Evolutionary conservation across 2,329 filamentous ascomycete species (phyloP).

Genomic region (Diaporthe sp.): DNA sequence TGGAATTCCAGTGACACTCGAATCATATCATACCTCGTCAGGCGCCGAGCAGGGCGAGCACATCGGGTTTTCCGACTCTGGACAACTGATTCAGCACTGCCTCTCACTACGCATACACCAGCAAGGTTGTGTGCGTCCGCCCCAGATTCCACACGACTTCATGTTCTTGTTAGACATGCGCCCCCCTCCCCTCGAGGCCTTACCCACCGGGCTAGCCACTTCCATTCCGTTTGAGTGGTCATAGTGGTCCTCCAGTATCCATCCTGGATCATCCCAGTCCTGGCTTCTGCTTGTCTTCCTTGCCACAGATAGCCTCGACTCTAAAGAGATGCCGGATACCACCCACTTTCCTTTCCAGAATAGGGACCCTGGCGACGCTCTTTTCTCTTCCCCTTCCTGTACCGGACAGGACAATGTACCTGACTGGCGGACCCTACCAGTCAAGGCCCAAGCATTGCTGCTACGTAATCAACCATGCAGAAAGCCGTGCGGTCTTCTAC

Average conservation of each 20-base stretch:
- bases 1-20: constrained; percentile 32
- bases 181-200: constrained; percentile 1
- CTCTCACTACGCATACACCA: constrained; percentile 30
- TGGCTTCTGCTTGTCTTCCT: neutral
- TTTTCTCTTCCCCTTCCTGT: constrained; percentile 13
- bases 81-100: constrained; percentile 31
- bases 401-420: neutral
- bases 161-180: constrained; percentile 27
- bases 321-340: constrained; percentile 31
- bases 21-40: constrained; percentile 21
- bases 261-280: constrained; percentile 27
- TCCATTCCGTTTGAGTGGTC: constrained; percentile 13
- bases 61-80: constrained; percentile 12
- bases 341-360: constrained; percentile 27
- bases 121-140: constrained; percentile 22
- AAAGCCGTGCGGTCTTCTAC: constrained; percentile 6
- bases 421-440: constrained; percentile 8
- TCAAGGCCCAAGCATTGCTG: constrained; percentile 10
- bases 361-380: constrained; percentile 15
- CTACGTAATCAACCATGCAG: constrained; percentile 26
- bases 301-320: constrained; percentile 25
- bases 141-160: constrained; percentile 9
- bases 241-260: neutral
- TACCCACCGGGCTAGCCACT: constrained; percentile 33
- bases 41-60: constrained; percentile 3